Evolutionary conservation across 495 filamentous ascomycete genomes (phyloP), one percentile per base, ranked within the genome.

Genomic region (Talaromyces trachyspermus): DNA sequence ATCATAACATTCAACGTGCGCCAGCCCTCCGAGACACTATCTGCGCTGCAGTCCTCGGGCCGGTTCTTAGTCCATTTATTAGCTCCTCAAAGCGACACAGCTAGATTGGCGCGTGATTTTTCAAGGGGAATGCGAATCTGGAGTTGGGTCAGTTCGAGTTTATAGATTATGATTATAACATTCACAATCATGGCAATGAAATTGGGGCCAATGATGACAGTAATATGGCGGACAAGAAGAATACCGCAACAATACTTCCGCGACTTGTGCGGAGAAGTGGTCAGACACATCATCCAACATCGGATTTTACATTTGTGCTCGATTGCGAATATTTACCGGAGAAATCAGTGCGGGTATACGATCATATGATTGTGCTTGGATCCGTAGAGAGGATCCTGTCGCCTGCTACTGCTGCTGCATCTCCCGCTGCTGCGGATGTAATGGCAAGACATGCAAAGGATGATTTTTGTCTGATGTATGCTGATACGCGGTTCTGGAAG

Each of bases 1-100:
- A 70, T 84, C 20, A 74, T 92, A 27, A 82, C 81, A 26, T 90
- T 95, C 76, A 95, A 95, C 54, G 74, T 95, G 49, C 75, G 74
- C 18, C 66, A 74, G 5, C 86, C 88, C 8, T 88, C 83, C 24
- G 75, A 76, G n/a, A 95, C 86, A 2, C 65, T 82, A 27, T 68
- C 72, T 48, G 84, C 85, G 0, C 70, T 95, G 3, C 54, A 68
- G 26, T 50, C 59, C 5, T 78, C 66, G 0, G 48, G 57, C 3
- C 55, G 62, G 1, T 76, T 77, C 53, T 58, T 72, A 8, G 63
- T 72, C 4, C 69, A 72, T 50, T 48, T 72, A 11, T 62, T 72
- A 9, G 59, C 59, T 24, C 64, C 61, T n/a, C 9, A 47, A 46
- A 11, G 48, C 44, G 25, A 58, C 49, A 4, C 59, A 7, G 64